These are phyloP conservation scores for Cryptococcus deneoformans DNA, from an alignment of 1,284 basidiomycete genomes.

Conservation along the genomic window DNA sequence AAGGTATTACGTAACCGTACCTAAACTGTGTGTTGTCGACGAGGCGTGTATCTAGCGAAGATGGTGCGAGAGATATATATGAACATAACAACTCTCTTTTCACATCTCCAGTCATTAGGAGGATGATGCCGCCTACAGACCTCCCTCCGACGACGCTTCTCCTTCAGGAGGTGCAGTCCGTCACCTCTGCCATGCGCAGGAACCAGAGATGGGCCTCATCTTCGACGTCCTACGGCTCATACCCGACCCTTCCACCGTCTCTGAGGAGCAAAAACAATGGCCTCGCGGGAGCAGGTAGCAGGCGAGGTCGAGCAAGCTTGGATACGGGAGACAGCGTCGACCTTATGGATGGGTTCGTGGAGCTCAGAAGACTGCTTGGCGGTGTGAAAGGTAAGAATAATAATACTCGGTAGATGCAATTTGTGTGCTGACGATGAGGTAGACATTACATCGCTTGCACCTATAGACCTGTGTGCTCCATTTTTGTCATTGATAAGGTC, in stretches of 20 bases:
- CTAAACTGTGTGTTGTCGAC: too few species aligned
- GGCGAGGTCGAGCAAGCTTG: conserved; percentile 11
- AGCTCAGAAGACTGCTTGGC: conserved; percentile 72
- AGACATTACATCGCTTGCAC: conserved; percentile 65
- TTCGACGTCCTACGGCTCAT: conserved; percentile 25
- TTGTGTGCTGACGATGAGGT: not conserved
- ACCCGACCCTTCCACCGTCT: conserved; percentile 27
- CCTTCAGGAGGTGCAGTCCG: conserved; percentile 73
- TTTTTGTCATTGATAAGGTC: conserved; percentile 94
- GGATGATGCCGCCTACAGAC: conserved; percentile 18
- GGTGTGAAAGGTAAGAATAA: conserved; percentile 65
- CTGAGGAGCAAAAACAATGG: conserved; percentile 10
- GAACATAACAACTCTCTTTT: too few species aligned
- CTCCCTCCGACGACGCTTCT: conserved; percentile 44
- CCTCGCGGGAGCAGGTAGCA: conserved; percentile 4
- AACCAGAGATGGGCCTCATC: conserved; percentile 85
- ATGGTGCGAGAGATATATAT: too few species aligned
- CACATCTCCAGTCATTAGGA: too few species aligned
- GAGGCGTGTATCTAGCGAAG: too few species aligned
- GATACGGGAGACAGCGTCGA: conserved; percentile 53
- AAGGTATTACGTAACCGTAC: too few species aligned
- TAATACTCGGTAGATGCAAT: not conserved
- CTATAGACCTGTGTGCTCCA: conserved; percentile 63
- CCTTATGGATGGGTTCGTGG: conserved; percentile 85
- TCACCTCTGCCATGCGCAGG: conserved; percentile 96